Evolutionary conservation across 345 rosid genomes (phyloP).

Genomic region (Lepidium aucheri): DNA sequence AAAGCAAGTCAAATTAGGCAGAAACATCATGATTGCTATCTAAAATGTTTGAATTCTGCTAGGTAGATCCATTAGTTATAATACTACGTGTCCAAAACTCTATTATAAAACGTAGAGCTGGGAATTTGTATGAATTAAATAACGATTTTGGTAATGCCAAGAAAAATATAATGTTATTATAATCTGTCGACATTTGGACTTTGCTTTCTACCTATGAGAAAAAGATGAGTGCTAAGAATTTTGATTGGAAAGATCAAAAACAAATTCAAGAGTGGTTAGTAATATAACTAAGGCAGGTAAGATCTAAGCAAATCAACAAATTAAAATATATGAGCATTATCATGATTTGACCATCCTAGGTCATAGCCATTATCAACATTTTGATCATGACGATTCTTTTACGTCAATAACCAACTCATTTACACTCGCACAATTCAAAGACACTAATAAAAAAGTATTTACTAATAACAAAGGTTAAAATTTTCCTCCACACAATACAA

Average conservation of each 20-base stretch:
- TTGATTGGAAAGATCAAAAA: conserved; percentile 23
- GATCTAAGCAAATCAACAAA: conserved; percentile 15
- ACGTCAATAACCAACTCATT: conserved; percentile 9
- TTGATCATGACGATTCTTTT: conserved; percentile 11
- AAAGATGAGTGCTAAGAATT: conserved; percentile 15
- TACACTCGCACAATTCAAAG: neutral
- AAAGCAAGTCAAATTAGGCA: conserved; percentile 15
- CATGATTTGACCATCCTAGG: conserved; percentile 14
- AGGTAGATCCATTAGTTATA: conserved; percentile 20
- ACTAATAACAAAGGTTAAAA: neutral
- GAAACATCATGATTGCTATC: conserved; percentile 19
- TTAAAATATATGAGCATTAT: neutral
- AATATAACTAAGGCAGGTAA: conserved; percentile 25
- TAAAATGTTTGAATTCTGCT: conserved; percentile 13
- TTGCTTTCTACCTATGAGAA: conserved; percentile 20
- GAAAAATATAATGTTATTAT: conserved; percentile 8
- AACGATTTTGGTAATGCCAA: conserved; percentile 11
- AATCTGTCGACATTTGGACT: conserved; percentile 20
- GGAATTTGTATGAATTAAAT: neutral
- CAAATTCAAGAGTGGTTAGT: conserved; percentile 23
- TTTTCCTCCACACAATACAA: too few species aligned
- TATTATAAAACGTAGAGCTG: conserved; percentile 15
- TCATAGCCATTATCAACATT: conserved; percentile 7
- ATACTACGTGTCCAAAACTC: conserved; percentile 24
- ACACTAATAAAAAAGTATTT: neutral